A percentile compares a stretch with the other conserved stretches of the same genome.
phyloP scores from a whole-genome alignment of 306 rosid species.

The Prunus fruticosa region DNA sequence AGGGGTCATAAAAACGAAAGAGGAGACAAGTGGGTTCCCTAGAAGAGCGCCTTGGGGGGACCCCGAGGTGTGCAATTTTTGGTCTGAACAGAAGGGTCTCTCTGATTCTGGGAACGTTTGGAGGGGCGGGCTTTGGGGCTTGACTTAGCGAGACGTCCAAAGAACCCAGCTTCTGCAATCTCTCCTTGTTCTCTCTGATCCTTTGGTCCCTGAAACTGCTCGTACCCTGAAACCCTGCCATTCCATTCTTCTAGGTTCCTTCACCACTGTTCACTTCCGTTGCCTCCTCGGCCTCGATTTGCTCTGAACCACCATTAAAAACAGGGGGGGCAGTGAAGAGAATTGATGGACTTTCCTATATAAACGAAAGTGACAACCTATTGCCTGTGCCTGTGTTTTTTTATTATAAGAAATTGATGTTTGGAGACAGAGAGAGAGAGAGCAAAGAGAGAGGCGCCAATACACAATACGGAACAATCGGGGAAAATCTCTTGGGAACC shows the following conservation, averaged over 20 bases:
- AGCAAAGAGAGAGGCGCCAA: too few species aligned
- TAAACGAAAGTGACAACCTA: neutral
- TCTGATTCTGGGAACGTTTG: conserved; percentile 8
- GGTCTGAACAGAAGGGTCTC: conserved; percentile 4
- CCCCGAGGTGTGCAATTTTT: neutral
- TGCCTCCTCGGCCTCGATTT: conserved; percentile 13
- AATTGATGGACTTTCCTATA: neutral
- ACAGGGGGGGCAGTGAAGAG: neutral
- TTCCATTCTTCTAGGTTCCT: neutral
- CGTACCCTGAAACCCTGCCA: conserved; percentile 26
- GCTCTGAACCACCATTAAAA: conserved; percentile 21
- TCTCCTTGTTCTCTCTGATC: conserved; percentile 70
- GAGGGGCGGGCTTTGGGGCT: conserved; percentile 17
- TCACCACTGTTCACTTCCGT: neutral
- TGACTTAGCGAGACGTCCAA: conserved; percentile 55
- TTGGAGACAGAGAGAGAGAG: too few species aligned
- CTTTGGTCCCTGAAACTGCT: conserved; percentile 55
- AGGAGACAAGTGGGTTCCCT: conserved; percentile 29
- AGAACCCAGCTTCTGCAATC: conserved; percentile 60
- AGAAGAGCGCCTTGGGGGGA: conserved; percentile 63
- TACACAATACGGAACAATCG: too few species aligned
- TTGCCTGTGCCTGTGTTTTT: too few species aligned
- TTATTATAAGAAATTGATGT: too few species aligned
- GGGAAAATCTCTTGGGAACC: too few species aligned
- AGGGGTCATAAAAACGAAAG: neutral